A percentile compares a stretch with the other conserved stretches of the same genome.
These are phyloP conservation scores for Wilhelminamyces savonicus DNA, from an alignment of 805 yeast species.

Conservation along the genomic window DNA sequence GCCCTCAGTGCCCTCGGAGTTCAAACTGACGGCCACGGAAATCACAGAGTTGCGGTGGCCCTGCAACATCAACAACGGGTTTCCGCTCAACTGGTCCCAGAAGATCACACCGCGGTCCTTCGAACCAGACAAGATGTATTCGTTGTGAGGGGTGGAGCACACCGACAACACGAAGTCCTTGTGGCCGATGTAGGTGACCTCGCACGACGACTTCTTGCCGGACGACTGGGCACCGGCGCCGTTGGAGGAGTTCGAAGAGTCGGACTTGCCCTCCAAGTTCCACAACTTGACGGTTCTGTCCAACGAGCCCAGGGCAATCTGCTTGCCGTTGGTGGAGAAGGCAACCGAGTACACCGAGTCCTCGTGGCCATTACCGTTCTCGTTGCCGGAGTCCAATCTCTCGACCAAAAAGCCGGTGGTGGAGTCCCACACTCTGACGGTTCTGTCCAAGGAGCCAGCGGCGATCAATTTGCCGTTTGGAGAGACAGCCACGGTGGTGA, in stretches of 20 bases:
- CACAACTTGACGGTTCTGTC: conserved; percentile 95
- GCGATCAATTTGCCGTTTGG: conserved; percentile 94
- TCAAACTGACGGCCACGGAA: conserved; percentile 85
- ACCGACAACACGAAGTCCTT: conserved; percentile 93
- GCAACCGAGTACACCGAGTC: conserved; percentile 95
- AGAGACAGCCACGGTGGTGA: conserved; percentile 94
- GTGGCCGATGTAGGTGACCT: conserved; percentile 91
- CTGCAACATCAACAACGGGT: conserved; percentile 90
- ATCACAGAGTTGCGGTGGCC: conserved; percentile 96
- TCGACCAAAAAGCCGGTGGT: conserved; percentile 87
- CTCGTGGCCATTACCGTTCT: conserved; percentile 87
- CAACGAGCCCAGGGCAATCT: conserved; percentile 89
- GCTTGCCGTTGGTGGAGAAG: conserved; percentile 85
- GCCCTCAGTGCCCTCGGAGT: conserved; percentile 65
- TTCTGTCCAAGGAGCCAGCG: conserved; percentile 92
- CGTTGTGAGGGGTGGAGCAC: conserved; percentile 88
- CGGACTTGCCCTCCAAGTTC: conserved; percentile 66
- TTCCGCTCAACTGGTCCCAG: conserved; percentile 92
- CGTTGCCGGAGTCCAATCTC: conserved; percentile 84
- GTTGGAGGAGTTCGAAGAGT: conserved; percentile 13
- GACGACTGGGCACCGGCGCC: conserved; percentile 12
- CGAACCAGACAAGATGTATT: conserved; percentile 88
- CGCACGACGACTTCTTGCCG: conserved; percentile 54
- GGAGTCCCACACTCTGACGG: conserved; percentile 96
- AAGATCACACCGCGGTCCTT: conserved; percentile 95